A percentile compares a stretch with the other conserved stretches of the same genome.
phyloP scores from a whole-genome alignment of 345 rosid genomes.

The Mallotus nudiflorus region DNA sequence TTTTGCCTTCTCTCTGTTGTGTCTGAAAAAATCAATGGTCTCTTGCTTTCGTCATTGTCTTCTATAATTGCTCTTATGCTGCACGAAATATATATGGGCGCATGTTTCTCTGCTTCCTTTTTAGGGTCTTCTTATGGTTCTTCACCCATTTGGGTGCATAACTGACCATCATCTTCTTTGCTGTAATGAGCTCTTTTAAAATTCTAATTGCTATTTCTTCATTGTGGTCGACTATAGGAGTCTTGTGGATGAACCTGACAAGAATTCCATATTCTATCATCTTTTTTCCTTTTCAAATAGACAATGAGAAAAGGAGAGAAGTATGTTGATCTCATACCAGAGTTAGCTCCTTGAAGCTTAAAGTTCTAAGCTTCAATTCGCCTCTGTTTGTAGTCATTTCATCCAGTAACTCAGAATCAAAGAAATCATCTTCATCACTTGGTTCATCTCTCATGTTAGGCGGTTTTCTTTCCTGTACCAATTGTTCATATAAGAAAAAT shows the following conservation, averaged over 20 bases:
- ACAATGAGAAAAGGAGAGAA: background rate
- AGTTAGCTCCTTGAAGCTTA: slow-evolving; percentile 44
- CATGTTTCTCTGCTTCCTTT: background rate
- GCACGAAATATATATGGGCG: no score
- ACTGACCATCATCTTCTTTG: background rate
- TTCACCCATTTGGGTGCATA: background rate
- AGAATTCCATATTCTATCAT: slow-evolving; percentile 15
- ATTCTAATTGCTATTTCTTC: background rate
- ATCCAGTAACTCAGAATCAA: slow-evolving; percentile 73
- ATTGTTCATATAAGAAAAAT: slow-evolving; percentile 3
- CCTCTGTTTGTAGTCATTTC: slow-evolving; percentile 79
- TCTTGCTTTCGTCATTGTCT: background rate
- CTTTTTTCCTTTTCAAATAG: background rate
- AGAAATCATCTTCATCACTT: slow-evolving; percentile 45
- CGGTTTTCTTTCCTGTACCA: slow-evolving; percentile 40
- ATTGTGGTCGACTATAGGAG: background rate
- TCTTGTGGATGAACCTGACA: slow-evolving; percentile 36
- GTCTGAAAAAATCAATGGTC: background rate
- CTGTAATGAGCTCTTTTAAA: background rate
- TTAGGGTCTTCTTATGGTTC: background rate
- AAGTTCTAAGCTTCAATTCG: slow-evolving; percentile 66
- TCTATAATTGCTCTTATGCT: background rate
- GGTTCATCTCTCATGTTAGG: slow-evolving; percentile 19
- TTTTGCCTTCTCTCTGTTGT: background rate
- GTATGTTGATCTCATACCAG: slow-evolving; percentile 26